Evolutionary conservation across 2,329 filamentous ascomycete genomes (phyloP).

Genomic region (Scleromitrula shiraiana): DNA sequence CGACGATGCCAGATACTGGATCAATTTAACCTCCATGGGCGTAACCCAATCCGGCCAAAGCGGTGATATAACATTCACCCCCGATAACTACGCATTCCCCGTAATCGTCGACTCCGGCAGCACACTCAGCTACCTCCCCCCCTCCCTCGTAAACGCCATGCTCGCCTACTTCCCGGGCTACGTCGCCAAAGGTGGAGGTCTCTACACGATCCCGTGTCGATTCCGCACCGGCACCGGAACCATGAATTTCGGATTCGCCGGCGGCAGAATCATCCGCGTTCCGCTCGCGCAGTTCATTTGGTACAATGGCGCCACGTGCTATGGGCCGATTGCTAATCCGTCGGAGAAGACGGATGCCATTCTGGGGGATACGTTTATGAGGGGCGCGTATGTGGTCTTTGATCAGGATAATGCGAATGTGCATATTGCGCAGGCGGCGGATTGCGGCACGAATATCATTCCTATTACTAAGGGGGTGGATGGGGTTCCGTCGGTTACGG

Average conservation of each 20-base stretch:
- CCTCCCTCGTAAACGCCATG: conserved; percentile 11
- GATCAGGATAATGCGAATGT: conserved; percentile 19
- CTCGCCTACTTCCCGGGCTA: conserved; percentile 13
- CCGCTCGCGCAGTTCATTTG: conserved; percentile 16
- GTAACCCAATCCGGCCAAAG: conserved; percentile 10
- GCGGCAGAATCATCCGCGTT: conserved; percentile 12
- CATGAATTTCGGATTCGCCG: conserved; percentile 18
- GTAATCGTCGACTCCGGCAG: conserved; percentile 16
- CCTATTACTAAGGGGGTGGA: conserved; percentile 12
- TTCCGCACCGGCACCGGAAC: conserved; percentile 3
- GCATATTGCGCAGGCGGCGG: conserved; percentile 13
- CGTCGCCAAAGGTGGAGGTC: conserved; percentile 7
- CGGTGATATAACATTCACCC: not conserved
- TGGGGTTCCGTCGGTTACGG: conserved; percentile 16
- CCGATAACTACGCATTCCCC: not conserved
- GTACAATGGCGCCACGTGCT: conserved; percentile 7
- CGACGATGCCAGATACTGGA: conserved; percentile 15
- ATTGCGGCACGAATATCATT: conserved; percentile 15
- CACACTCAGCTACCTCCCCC: conserved; percentile 13
- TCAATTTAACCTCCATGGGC: conserved; percentile 17
- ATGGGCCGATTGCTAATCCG: conserved; percentile 5
- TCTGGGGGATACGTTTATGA: conserved; percentile 14
- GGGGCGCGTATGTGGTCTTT: conserved; percentile 17
- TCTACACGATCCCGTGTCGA: conserved; percentile 13
- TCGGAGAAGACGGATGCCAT: conserved; percentile 3